Evolutionary conservation across 345 rosid genomes (phyloP).

Genomic region (Nasturtium officinale): DNA sequence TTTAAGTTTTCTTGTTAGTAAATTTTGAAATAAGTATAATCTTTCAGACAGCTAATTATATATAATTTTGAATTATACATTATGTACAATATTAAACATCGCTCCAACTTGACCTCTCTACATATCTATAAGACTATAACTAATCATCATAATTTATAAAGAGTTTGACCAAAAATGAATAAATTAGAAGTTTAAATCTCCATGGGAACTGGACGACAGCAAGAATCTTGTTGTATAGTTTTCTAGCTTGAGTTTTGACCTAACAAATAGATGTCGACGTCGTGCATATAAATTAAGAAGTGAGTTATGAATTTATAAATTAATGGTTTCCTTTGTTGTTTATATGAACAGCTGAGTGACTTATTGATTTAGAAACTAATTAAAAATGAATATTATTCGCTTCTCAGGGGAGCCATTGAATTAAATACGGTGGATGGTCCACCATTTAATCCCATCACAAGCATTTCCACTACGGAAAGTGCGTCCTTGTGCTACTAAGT

Average conservation of each 20-base stretch:
- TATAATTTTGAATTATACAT: background rate
- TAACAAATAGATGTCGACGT: constrained; percentile 21
- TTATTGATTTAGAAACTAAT: constrained; percentile 3
- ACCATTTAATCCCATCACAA: constrained; percentile 31
- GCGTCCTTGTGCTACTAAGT: constrained; percentile 37
- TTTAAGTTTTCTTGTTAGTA: too few species aligned
- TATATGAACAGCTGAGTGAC: constrained; percentile 13
- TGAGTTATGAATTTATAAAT: background rate
- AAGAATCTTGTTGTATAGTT: background rate
- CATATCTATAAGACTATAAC: background rate
- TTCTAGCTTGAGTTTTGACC: constrained; percentile 31
- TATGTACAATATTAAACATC: background rate
- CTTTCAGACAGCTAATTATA: background rate
- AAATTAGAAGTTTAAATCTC: background rate
- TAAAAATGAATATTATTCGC: constrained; percentile 29
- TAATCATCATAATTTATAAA: background rate
- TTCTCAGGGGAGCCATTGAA: constrained; percentile 36
- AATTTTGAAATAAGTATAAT: too few species aligned
- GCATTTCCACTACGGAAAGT: constrained; percentile 41
- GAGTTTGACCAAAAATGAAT: background rate
- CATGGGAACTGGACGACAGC: background rate
- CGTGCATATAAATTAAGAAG: constrained; percentile 7
- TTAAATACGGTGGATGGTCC: constrained; percentile 33
- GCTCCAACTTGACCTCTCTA: background rate
- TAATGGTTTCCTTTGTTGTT: constrained; percentile 3